These are phyloP conservation scores for Agaricus sinodeliciosus DNA, from an alignment of 768 basidiomycete genomes.

Conservation along the genomic window DNA sequence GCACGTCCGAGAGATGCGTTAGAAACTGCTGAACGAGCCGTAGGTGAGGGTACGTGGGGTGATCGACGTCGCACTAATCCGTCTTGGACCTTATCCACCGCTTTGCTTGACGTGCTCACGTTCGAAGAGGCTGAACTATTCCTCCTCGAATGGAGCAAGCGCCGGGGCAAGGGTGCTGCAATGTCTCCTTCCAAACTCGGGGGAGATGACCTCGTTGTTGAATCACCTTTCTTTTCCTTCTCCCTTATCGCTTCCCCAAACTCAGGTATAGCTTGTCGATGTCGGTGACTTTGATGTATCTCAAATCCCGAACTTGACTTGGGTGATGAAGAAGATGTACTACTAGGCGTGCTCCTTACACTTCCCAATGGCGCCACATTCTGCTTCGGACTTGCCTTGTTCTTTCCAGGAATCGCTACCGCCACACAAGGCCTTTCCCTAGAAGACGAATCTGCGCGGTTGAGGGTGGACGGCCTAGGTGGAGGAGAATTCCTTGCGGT, in stretches of 20 bases:
- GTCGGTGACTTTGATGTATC: constrained; percentile 1
- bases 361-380: constrained; percentile 2
- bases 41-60: constrained; percentile 7
- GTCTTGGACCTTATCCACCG: not conserved
- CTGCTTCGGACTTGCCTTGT: constrained; percentile 8
- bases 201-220: constrained; percentile 3
- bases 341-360: not conserved
- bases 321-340: constrained; percentile 3
- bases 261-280: constrained; percentile 9
- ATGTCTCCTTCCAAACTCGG: constrained; percentile 3
- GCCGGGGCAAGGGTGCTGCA: not conserved
- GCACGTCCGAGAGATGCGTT: constrained; percentile 13
- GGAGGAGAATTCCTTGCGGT: not conserved
- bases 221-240: not conserved
- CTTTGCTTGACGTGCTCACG: not conserved
- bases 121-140: not conserved
- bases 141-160: not conserved
- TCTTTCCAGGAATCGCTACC: constrained; percentile 3
- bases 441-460: constrained; percentile 1
- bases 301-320: constrained; percentile 3
- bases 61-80: constrained; percentile 17
- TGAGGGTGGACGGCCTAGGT: not conserved
- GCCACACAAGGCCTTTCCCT: constrained; percentile 1
- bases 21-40: not conserved
- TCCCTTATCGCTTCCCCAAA: not conserved